These are phyloP conservation scores for Pseudonectria foliicola DNA, from an alignment of 2,329 filamentous ascomycete genomes.

Conservation along the genomic window DNA sequence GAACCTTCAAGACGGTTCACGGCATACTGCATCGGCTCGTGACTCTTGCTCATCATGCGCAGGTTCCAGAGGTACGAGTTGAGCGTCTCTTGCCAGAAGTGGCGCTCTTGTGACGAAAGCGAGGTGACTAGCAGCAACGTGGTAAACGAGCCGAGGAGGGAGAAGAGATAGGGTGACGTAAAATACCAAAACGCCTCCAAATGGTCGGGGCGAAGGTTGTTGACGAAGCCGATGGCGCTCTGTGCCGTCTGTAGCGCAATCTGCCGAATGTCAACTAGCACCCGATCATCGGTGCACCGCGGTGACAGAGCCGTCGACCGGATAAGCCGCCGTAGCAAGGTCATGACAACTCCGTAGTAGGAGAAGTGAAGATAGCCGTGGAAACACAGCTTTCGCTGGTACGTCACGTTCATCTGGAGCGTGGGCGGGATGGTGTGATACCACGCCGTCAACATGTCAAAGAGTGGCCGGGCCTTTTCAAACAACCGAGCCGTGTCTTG, in stretches of 20 bases:
- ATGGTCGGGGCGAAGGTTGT: slow-evolving; percentile 27
- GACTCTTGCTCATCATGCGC: slow-evolving; percentile 29
- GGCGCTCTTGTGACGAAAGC: slow-evolving; percentile 23
- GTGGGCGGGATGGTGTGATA: slow-evolving; percentile 35
- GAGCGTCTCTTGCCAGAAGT: slow-evolving; percentile 27
- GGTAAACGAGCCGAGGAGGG: slow-evolving; percentile 32
- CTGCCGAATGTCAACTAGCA: slow-evolving; percentile 24
- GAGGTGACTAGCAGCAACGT: slow-evolving; percentile 30
- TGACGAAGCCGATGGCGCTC: slow-evolving; percentile 29
- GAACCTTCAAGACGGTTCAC: slow-evolving; percentile 30
- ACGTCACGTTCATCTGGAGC: slow-evolving; percentile 36
- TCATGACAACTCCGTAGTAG: slow-evolving; percentile 40
- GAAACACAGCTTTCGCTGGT: slow-evolving; percentile 34
- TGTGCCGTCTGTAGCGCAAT: slow-evolving; percentile 25
- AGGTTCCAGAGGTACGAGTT: slow-evolving; percentile 29
- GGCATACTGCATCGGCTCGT: slow-evolving; percentile 30
- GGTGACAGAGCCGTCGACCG: slow-evolving; percentile 25
- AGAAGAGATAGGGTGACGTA: slow-evolving; percentile 32
- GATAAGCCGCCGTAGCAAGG: slow-evolving; percentile 38
- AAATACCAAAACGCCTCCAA: slow-evolving; percentile 35
- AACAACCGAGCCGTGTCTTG: slow-evolving; percentile 30
- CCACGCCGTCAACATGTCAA: slow-evolving; percentile 41
- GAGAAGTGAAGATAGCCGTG: slow-evolving; percentile 37
- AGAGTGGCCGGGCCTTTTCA: slow-evolving; percentile 40
- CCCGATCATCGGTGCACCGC: slow-evolving; percentile 21